phyloP scores from a whole-genome alignment of 208 protist species.

The Crithidia mellificae region DNA sequence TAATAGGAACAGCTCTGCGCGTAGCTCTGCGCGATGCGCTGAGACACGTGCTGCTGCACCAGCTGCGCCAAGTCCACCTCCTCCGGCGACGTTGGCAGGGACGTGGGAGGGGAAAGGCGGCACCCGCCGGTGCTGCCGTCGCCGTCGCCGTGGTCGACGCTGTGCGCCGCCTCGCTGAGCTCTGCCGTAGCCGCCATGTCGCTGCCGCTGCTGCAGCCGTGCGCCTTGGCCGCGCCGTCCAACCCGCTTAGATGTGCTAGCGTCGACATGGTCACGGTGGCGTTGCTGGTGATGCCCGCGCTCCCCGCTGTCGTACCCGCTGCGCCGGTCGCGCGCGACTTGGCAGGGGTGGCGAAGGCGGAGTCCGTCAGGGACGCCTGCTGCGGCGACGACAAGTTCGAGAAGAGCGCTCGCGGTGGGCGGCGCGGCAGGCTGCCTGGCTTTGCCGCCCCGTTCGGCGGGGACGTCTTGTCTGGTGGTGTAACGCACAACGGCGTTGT shows the following conservation, averaged over 20 bases:
- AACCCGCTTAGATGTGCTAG: no score
- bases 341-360: not conserved
- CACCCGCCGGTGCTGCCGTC: not conserved
- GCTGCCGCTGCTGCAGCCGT: not conserved
- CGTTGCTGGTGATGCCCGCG: not conserved
- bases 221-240: not conserved
- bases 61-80: conserved; percentile 12
- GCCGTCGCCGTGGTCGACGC: not conserved
- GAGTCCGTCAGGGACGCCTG: conserved; percentile 5
- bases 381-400: conserved; percentile 10
- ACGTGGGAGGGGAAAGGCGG: conserved; percentile 2
- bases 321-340: not conserved
- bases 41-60: conserved; percentile 19
- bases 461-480: not conserved
- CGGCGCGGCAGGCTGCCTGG: conserved; percentile 11
- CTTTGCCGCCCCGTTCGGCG: not conserved
- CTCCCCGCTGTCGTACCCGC: not conserved
- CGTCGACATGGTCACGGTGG: no score
- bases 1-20: conserved; percentile 24
- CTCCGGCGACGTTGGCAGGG: conserved; percentile 8
- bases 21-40: conserved; percentile 18
- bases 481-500: not conserved
- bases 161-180: not conserved
- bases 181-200: not conserved
- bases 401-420: conserved; percentile 17